These are phyloP conservation scores for Hyaloscypha finlandica DNA, from an alignment of 495 filamentous ascomycete genomes.

Conservation along the genomic window DNA sequence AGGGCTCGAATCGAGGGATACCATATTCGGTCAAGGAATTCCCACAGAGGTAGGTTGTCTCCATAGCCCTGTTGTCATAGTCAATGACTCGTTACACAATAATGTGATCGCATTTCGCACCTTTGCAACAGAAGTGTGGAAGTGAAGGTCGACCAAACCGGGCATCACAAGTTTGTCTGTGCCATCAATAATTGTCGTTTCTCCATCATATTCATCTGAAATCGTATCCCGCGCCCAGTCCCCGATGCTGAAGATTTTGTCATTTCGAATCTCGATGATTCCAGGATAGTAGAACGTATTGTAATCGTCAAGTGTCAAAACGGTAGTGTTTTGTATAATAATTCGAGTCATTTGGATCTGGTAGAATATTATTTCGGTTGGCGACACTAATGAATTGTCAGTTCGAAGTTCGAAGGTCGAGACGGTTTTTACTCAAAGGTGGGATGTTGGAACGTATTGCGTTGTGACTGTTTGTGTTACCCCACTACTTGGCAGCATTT, in stretches of 20 bases:
- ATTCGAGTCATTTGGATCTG: slow-evolving; percentile 4
- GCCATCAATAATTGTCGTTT: slow-evolving; percentile 11
- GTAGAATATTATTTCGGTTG: too few relatives aligned
- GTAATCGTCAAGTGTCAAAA: slow-evolving; percentile 8
- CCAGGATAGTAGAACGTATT: slow-evolving; percentile 15
- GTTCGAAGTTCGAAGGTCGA: background rate
- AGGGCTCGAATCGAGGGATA: slow-evolving; percentile 14
- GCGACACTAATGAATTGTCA: too few relatives aligned
- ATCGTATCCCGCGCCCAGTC: background rate
- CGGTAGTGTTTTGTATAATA: slow-evolving; percentile 7
- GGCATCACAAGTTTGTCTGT: slow-evolving; percentile 17
- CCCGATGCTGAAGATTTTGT: slow-evolving; percentile 8
- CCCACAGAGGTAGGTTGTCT: slow-evolving; percentile 12
- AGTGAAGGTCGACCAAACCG: slow-evolving; percentile 13
- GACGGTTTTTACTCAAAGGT: too few relatives aligned
- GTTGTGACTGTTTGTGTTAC: too few relatives aligned
- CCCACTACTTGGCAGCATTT: too few relatives aligned
- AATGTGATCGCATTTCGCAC: background rate
- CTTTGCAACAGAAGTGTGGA: slow-evolving; percentile 20
- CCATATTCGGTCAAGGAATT: slow-evolving; percentile 15
- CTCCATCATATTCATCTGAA: slow-evolving; percentile 6
- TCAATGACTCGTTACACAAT: background rate
- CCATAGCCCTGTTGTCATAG: slow-evolving; percentile 4
- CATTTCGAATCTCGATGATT: slow-evolving; percentile 12
- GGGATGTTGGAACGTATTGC: too few relatives aligned